A percentile compares a stretch with the other conserved stretches of the same genome.
phyloP scores from a whole-genome alignment of 352 stramenopile species.

The Pythium sukuiense region DNA sequence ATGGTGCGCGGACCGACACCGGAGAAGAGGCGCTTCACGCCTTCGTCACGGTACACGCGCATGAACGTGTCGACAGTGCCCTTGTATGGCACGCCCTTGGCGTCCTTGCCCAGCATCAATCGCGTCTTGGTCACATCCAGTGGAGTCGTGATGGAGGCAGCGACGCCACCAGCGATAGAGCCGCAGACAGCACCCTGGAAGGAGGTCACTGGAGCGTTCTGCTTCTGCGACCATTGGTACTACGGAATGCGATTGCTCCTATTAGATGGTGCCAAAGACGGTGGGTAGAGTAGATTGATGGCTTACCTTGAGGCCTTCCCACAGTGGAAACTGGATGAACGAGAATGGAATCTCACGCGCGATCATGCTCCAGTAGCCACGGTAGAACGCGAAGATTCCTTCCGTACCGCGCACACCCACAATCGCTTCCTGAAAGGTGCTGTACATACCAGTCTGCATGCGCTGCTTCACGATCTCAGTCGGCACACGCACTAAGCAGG shows the following conservation, averaged over 20 bases:
- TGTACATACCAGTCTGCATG: constrained; percentile 95
- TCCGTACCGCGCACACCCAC: constrained; percentile 76
- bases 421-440: constrained; percentile 68
- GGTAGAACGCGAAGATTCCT: constrained; percentile 92
- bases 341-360: constrained; percentile 99
- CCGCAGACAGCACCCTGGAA: constrained; percentile 95
- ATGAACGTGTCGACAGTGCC: constrained; percentile 90
- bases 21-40: constrained; percentile 89
- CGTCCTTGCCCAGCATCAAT: constrained; percentile 97
- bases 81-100: constrained; percentile 90
- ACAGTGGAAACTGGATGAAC: constrained; percentile 99
- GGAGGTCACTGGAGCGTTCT: constrained; percentile 79
- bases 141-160: constrained; percentile 97
- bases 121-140: constrained; percentile 99
- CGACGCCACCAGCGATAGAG: constrained; percentile 93
- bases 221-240: constrained; percentile 78
- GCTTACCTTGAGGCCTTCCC: constrained; percentile 94
- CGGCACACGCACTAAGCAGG: constrained; percentile 97
- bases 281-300: too few relatives aligned
- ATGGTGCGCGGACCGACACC: constrained; percentile 96
- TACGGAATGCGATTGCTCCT: constrained; percentile 21
- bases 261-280: neutral
- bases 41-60: constrained; percentile 92
- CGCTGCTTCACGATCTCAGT: constrained; percentile 99
- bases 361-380: constrained; percentile 98